phyloP scores from a whole-genome alignment of 176 grass and related monocot species.

The Musa schizocarpa region DNA sequence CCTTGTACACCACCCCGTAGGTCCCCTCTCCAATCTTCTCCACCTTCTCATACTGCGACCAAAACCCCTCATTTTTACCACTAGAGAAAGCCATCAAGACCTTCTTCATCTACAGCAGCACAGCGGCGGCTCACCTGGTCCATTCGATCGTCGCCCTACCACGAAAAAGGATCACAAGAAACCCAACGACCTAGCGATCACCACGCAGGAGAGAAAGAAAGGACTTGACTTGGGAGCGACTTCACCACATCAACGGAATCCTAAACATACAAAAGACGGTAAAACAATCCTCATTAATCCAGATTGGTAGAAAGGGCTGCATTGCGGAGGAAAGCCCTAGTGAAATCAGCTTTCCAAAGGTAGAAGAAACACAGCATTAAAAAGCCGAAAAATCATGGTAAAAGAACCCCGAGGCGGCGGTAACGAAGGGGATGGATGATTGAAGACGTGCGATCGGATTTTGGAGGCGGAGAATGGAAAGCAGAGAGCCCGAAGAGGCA shows the following conservation, averaged over 20 bases:
- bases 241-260: background rate
- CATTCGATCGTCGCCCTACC: background rate
- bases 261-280: background rate
- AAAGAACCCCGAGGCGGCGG: background rate
- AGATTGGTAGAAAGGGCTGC: background rate
- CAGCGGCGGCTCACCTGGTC: constrained; percentile 5
- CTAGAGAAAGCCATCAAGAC: background rate
- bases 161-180: background rate
- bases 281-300: background rate
- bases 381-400: background rate
- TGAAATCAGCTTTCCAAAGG: background rate
- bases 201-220: background rate
- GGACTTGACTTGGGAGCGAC: background rate
- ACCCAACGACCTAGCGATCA: background rate
- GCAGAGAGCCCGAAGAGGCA: background rate
- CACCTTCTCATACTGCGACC: constrained; percentile 60
- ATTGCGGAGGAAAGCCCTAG: background rate
- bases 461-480: background rate
- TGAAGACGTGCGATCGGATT: background rate
- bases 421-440: background rate
- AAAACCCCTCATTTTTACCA: constrained; percentile 3
- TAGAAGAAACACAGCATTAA: background rate
- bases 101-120: background rate
- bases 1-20: constrained; percentile 88
- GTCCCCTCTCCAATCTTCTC: constrained; percentile 91